A percentile compares a stretch with the other conserved stretches of the same genome.
These are phyloP conservation scores for Exserohilum turcica DNA, from an alignment of 2,329 filamentous ascomycete species.

Conservation along the genomic window DNA sequence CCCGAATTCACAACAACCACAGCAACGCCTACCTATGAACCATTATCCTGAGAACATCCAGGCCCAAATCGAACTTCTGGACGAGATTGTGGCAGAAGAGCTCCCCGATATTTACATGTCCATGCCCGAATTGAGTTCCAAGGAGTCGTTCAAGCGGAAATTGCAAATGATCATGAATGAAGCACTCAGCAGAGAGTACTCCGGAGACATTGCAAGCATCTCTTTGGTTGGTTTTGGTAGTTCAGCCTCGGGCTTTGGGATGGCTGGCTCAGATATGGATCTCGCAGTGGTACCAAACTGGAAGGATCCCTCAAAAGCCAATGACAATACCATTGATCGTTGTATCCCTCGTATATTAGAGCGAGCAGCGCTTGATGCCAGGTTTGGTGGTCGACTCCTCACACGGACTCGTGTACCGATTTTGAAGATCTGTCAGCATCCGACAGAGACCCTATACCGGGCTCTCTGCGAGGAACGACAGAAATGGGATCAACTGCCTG, in stretches of 20 bases:
- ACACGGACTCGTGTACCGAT: constrained; percentile 83
- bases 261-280: constrained; percentile 89
- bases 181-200: constrained; percentile 58
- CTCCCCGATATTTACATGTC: constrained; percentile 68
- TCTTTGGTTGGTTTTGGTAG: constrained; percentile 80
- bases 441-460: constrained; percentile 63
- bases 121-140: constrained; percentile 66
- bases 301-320: constrained; percentile 26
- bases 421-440: constrained; percentile 80
- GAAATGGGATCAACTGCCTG: constrained; percentile 69
- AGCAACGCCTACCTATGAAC: constrained; percentile 21
- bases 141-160: constrained; percentile 69
- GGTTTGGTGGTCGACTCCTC: constrained; percentile 76
- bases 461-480: constrained; percentile 68
- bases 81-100: constrained; percentile 52
- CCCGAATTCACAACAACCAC: constrained; percentile 22
- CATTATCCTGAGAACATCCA: constrained; percentile 33
- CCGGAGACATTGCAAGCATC: constrained; percentile 61
- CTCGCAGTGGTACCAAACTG: constrained; percentile 73
- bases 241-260: constrained; percentile 82
- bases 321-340: constrained; percentile 53
- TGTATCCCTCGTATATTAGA: constrained; percentile 76
- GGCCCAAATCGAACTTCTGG: constrained; percentile 51
- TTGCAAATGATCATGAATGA: constrained; percentile 69
- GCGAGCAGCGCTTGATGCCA: constrained; percentile 71